phyloP scores from a whole-genome alignment of 2,329 filamentous ascomycete genomes.

The Spiromastix sp. region DNA sequence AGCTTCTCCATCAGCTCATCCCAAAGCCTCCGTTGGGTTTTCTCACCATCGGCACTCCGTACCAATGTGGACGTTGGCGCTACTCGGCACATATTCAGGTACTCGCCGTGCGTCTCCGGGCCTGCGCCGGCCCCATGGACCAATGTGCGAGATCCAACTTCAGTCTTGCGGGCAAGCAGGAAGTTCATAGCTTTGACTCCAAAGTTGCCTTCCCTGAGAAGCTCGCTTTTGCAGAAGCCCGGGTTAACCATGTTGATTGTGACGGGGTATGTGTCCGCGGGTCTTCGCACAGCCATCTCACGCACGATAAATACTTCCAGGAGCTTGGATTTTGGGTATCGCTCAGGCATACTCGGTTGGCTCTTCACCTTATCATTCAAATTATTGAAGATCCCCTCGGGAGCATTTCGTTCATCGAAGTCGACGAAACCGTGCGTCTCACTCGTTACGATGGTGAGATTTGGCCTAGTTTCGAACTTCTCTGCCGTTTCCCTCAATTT shows the following conservation, averaged over 20 bases:
- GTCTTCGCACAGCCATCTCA: conserved; percentile 18
- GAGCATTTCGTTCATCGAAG: conserved; percentile 23
- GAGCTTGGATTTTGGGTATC: conserved; percentile 36
- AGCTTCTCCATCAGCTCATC: no score
- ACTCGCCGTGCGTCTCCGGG: conserved; percentile 31
- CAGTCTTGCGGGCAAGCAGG: conserved; percentile 30
- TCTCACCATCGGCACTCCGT: no score
- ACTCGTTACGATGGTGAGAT: conserved; percentile 25
- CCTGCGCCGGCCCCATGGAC: conserved; percentile 25
- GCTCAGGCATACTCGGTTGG: conserved; percentile 24
- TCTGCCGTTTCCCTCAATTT: conserved; percentile 27
- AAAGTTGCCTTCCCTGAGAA: conserved; percentile 1
- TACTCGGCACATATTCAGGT: no score
- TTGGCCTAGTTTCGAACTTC: conserved; percentile 17
- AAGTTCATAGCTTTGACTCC: conserved; percentile 18
- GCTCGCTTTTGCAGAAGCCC: conserved; percentile 34
- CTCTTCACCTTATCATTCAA: no score
- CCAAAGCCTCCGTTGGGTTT: no score
- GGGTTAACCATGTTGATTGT: conserved; percentile 41
- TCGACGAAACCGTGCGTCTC: conserved; percentile 28
- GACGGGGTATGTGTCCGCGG: conserved; percentile 21
- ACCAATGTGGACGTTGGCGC: no score
- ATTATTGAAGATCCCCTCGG: conserved; percentile 21
- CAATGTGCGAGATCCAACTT: conserved; percentile 34
- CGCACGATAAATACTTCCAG: conserved; percentile 32